phyloP scores from a whole-genome alignment of 257 asterid species.

The Solanum virginianum region DNA sequence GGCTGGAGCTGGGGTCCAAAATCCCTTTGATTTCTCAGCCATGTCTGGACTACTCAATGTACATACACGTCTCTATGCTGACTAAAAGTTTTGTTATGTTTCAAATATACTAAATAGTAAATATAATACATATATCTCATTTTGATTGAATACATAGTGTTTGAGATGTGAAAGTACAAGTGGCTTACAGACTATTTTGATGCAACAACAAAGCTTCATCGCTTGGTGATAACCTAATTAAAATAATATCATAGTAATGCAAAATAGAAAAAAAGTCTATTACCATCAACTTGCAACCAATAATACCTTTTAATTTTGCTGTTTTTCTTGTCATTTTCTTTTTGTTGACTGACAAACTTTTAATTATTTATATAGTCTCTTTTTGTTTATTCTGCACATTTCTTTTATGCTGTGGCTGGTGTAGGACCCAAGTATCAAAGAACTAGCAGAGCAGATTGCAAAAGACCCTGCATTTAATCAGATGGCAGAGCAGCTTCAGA shows the following conservation, averaged over 20 bases:
- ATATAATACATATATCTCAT: neutral
- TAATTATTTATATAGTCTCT: neutral
- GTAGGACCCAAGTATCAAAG: constrained; percentile 96
- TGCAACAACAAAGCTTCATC: neutral
- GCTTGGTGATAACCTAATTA: neutral
- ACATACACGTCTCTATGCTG: neutral
- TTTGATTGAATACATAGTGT: neutral
- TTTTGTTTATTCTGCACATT: neutral
- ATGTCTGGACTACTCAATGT: constrained; percentile 86
- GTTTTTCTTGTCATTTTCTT: neutral
- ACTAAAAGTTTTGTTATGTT: neutral
- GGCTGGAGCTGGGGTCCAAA: constrained; percentile 41
- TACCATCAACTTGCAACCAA: neutral
- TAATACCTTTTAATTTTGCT: neutral
- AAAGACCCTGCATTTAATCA: constrained; percentile 86
- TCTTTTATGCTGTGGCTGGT: neutral
- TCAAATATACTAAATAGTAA: neutral
- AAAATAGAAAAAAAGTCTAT: neutral
- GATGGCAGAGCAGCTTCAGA: constrained; percentile 98
- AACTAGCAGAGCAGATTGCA: constrained; percentile 86
- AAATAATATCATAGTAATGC: neutral
- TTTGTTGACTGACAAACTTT: neutral
- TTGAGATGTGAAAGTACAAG: neutral
- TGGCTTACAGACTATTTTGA: neutral
- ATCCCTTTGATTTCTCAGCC: constrained; percentile 89